Evolutionary conservation across 2,329 filamentous ascomycete genomes (phyloP), one percentile per base, ranked within the genome.

Genomic region (Trichoderma sp.): DNA sequence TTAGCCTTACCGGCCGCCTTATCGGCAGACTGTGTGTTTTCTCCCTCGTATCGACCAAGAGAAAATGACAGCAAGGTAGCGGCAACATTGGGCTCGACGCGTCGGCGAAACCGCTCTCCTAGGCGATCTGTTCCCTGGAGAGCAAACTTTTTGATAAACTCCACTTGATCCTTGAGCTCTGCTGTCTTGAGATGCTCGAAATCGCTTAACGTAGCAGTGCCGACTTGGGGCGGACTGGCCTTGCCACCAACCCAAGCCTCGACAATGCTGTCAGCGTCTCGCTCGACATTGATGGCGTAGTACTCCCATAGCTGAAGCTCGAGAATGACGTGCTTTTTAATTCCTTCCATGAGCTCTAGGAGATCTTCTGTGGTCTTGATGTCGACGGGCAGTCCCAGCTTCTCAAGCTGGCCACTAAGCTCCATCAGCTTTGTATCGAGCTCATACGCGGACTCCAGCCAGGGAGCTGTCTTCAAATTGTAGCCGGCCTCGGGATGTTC

Each of bases 401-500:
- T 84, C 60, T 86, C 83, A n/a, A 98, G 83, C 39, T 90, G 91
- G 53, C 86, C 89, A 77, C 97, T 91, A n/a, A 98, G 85, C 72
- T 94, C 92, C 18, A 97, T 84, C 67, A 91, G 82, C 76, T 86
- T 84, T 9, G 87, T 87, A 76, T 91, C 89, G 5, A 91, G 84
- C 67, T 89, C 81, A 75, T 88, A 89, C 3, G 90, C 90, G 11
- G 90, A 86, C 78, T 91, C 86, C 15, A 92, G 81, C 89, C 90
- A 92, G 0, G 96, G 96, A 0, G 96, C 95, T 0, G 95, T 98
- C 53, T 91, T 90, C 74, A 97, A 85, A 80, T 97, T 99, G 86
- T 99, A 99, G 18, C 96, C 96, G 58, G 94, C 92, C 77, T 99
- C 96, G 0, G 97, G 96, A 78, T 99, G 95, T 73, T 97, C 92